Conservation (phyloP, 495 filamentous ascomycete species). For the Neurospora sp. region DNA sequence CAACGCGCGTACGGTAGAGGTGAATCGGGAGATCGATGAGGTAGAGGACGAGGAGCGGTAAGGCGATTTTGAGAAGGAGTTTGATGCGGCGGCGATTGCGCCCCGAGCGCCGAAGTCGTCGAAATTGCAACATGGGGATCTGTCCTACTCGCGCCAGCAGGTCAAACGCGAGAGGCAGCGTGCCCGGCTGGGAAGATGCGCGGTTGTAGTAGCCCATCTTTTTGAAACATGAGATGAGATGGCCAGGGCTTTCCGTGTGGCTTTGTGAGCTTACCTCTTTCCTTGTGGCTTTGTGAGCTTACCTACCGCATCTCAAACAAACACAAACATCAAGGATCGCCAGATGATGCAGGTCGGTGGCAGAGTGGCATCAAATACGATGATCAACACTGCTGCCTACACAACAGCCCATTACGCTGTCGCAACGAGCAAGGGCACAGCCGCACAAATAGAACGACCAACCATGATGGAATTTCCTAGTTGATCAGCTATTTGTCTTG, state of each 20-base stretch:
- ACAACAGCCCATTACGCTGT: neutral
- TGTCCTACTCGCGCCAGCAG: neutral
- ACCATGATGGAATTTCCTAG: neutral
- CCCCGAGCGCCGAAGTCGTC: neutral
- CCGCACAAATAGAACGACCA: neutral
- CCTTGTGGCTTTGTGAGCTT: neutral
- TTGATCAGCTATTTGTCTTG: neutral
- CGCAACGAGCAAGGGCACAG: neutral
- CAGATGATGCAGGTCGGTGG: neutral
- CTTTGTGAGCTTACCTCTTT: neutral
- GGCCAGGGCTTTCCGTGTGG: neutral
- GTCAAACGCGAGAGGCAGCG: neutral
- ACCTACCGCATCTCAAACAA: neutral
- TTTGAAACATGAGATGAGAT: neutral
- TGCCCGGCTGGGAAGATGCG: neutral
- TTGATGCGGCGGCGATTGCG: neutral
- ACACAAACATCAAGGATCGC: neutral
- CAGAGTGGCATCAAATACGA: neutral
- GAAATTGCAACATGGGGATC: neutral
- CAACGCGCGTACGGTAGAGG: slow-evolving; percentile 18
- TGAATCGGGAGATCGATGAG: slow-evolving; percentile 26
- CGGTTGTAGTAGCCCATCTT: neutral
- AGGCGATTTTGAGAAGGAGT: neutral
- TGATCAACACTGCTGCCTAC: neutral
- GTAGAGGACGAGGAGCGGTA: neutral